These are phyloP conservation scores for Fagopyrum esculentum DNA, from an alignment of 148 eudicot genomes.

Conservation along the genomic window DNA sequence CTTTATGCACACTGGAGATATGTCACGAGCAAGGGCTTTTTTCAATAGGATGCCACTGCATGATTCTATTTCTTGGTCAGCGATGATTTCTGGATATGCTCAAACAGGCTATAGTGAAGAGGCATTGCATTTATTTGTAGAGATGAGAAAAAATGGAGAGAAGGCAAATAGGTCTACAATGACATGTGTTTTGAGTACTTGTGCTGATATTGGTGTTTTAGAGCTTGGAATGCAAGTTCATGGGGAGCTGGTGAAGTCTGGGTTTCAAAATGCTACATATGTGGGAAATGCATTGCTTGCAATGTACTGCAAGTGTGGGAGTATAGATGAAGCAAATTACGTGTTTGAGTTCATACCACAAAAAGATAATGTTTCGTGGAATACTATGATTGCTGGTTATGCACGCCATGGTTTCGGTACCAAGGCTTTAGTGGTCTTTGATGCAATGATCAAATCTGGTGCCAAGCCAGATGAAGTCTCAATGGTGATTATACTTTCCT, in stretches of 20 bases:
- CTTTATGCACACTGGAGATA: conserved; percentile 23
- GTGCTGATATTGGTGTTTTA: conserved; percentile 40
- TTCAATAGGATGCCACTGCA: conserved; percentile 31
- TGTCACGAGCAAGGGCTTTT: conserved; percentile 23
- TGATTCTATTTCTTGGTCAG: conserved; percentile 48
- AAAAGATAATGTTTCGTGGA: conserved; percentile 38
- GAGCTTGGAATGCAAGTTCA: conserved; percentile 43
- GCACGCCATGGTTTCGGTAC: conserved; percentile 43
- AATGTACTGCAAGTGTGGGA: conserved; percentile 44
- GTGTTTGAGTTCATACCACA: conserved; percentile 27
- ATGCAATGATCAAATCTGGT: conserved; percentile 24
- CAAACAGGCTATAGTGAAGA: conserved; percentile 36
- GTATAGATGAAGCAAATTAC: conserved; percentile 37
- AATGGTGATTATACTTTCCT: conserved; percentile 25
- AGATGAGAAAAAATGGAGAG: conserved; percentile 29
- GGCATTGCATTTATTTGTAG: conserved; percentile 32
- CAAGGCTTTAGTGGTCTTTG: conserved; percentile 31
- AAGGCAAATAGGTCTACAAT: conserved; percentile 28
- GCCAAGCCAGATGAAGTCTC: conserved; percentile 35
- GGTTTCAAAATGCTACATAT: conserved; percentile 28
- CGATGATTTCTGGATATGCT: conserved; percentile 39
- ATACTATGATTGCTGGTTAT: conserved; percentile 37
- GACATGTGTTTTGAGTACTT: conserved; percentile 41
- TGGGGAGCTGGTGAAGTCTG: conserved; percentile 29
- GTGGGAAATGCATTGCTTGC: conserved; percentile 44